Evolutionary conservation across 1,284 basidiomycete species (phyloP), one percentile per base, ranked within the genome.

Genomic region (Ceratobasidium sp.): DNA sequence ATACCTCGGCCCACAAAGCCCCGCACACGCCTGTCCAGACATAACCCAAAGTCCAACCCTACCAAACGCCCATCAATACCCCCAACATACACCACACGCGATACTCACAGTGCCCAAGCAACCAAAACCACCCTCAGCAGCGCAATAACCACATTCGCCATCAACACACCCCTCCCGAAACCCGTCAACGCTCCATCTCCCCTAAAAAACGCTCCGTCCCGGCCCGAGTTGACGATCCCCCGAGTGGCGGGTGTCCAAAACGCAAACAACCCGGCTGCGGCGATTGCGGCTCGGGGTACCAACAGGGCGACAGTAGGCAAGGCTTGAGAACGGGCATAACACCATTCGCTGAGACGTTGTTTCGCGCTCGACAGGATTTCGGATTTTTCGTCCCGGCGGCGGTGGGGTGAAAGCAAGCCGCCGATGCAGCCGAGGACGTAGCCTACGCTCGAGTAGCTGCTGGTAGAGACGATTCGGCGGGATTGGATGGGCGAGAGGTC

Each of bases 241-340:
- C 79, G 81, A 29, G 83, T 79, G 70, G 83, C 78, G 38, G 85
- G 77, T 25, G 79, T 78, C 69, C 84, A 86, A 77, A 89, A 93
- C 0, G 84, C 80, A 45, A 93, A 79, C 27, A 94, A 81, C 25
- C 93, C 76, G 0, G 89, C 87, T 8, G 92, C 77, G 38, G 82
- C 84, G 50, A 95, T 80, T 10, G 86, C 91, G 31, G 90, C 91
- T 71, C 93, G 85, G 31, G 92, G 93, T n/a, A 93, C 80, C 45
- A 94, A 83, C 25, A 91, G 82, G 7, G 86, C 83, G 38, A 93
- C 85, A 0, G 89, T 91, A 1, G 92, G 89, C 43, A 88, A 76
- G 75, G 93, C 92, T 79, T 94, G 93, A 0, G 91, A 85, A 73
- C 91, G 88, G 75, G 86, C 86, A 81, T 87, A 91, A 75, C 85